A percentile compares a stretch with the other conserved stretches of the same genome.
These are phyloP conservation scores for Astraeus odoratus DNA, from an alignment of 768 basidiomycete genomes.

Conservation along the genomic window DNA sequence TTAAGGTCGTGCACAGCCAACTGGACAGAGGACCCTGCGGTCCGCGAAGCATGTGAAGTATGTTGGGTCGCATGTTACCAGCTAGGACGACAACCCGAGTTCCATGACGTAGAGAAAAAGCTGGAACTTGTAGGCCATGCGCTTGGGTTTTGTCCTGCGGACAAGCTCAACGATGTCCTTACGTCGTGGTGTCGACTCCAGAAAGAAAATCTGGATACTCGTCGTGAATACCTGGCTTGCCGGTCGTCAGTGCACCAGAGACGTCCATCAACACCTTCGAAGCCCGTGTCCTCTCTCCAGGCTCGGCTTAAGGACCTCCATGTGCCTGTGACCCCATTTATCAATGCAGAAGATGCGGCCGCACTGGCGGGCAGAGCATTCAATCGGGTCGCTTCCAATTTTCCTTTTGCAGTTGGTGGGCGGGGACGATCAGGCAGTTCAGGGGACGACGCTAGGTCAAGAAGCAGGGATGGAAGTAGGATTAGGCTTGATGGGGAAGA, in stretches of 20 bases:
- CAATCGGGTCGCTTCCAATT: slow-evolving; percentile 66
- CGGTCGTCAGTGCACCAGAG: slow-evolving; percentile 15
- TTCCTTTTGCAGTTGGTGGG: slow-evolving; percentile 59
- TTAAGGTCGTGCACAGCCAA: slow-evolving; percentile 33
- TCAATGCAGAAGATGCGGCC: slow-evolving; percentile 72
- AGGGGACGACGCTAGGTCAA: slow-evolving; percentile 19
- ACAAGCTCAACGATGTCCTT: slow-evolving; percentile 73
- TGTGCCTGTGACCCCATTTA: slow-evolving; percentile 60
- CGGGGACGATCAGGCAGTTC: slow-evolving; percentile 19
- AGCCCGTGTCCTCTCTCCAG: slow-evolving; percentile 47
- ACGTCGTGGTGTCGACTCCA: slow-evolving; percentile 71
- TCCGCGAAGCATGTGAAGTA: slow-evolving; percentile 65
- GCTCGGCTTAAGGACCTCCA: slow-evolving; percentile 59
- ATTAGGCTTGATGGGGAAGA: slow-evolving; percentile 47
- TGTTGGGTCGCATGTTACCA: slow-evolving; percentile 90
- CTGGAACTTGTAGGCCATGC: slow-evolving; percentile 72
- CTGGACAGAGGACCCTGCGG: slow-evolving; percentile 30
- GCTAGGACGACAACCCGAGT: slow-evolving; percentile 78
- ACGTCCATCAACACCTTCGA: slow-evolving; percentile 21
- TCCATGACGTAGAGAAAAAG: slow-evolving; percentile 58
- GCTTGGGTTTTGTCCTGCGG: slow-evolving; percentile 79
- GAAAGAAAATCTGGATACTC: slow-evolving; percentile 48
- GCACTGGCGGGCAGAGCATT: slow-evolving; percentile 77
- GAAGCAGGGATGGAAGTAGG: slow-evolving; percentile 35
- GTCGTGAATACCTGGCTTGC: slow-evolving; percentile 36